Conservation (phyloP, 371 early-diverging fungal genomes). For the Mortierella sp. region DNA sequence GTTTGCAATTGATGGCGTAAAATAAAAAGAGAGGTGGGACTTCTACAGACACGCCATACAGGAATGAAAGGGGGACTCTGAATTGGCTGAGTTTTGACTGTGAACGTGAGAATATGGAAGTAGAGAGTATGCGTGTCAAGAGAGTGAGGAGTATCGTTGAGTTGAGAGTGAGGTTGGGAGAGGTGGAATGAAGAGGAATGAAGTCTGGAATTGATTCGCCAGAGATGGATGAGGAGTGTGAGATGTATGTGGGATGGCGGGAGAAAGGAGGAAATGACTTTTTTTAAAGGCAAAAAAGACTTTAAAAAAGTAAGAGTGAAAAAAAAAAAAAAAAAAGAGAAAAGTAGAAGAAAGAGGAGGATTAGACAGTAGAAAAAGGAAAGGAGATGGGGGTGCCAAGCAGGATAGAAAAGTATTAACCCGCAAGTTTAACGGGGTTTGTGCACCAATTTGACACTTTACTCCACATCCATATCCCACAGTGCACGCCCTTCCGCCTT, state of each 20-base stretch:
- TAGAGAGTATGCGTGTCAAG: neutral
- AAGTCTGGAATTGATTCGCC: too few species aligned
- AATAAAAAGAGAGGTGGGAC: too few species aligned
- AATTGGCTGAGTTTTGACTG: neutral
- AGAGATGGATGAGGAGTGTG: slow-evolving; percentile 7
- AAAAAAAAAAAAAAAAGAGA: neutral
- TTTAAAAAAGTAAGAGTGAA: neutral
- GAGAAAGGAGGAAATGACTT: neutral
- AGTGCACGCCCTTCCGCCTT: neutral
- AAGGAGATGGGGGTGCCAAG: neutral
- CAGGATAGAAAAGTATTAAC: neutral
- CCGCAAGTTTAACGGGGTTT: neutral
- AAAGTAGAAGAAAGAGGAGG: neutral
- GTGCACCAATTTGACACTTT: slow-evolving; percentile 11
- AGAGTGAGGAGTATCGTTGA: neutral
- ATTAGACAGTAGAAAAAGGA: too few species aligned
- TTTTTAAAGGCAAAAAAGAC: neutral
- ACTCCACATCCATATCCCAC: slow-evolving; percentile 1
- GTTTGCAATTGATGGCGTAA: neutral
- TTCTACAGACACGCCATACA: too few species aligned
- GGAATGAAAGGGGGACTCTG: too few species aligned
- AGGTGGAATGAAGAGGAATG: neutral
- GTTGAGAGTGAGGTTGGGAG: neutral
- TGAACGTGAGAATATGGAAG: neutral
- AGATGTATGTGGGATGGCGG: neutral